Percentiles rank a stretch among this genome's conserved stretches.
phyloP scores from a whole-genome alignment of 345 rosid species.

The Linum lewisii region DNA sequence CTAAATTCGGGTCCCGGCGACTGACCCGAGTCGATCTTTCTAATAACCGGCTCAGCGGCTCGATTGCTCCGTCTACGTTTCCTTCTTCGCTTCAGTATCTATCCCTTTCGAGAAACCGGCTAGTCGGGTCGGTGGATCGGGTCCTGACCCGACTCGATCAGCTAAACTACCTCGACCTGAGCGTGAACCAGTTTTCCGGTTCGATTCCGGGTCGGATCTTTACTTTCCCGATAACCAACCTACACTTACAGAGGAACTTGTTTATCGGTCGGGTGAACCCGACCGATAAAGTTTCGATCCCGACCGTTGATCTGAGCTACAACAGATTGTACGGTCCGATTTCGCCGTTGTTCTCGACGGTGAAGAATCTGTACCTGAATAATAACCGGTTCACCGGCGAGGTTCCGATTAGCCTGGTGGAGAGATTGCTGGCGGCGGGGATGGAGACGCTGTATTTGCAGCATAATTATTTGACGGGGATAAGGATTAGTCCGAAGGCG shows the following conservation, averaged over 20 bases:
- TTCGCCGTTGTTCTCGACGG: conserved; percentile 70
- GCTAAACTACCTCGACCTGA: conserved; percentile 68
- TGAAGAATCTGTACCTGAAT: conserved; percentile 69
- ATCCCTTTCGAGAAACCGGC: conserved; percentile 62
- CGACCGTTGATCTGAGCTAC: conserved; percentile 71
- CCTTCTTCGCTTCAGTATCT: conserved; percentile 73
- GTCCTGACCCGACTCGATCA: conserved; percentile 45
- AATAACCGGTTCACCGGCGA: conserved; percentile 80
- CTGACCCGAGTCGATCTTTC: conserved; percentile 71
- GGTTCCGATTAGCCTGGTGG: conserved; percentile 73
- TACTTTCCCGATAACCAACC: conserved; percentile 51
- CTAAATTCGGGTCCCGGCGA: conserved; percentile 46
- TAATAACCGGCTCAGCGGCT: conserved; percentile 67
- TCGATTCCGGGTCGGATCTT: conserved; percentile 49
- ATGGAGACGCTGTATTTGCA: conserved; percentile 76
- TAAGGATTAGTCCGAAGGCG: conserved; percentile 74
- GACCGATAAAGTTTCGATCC: conserved; percentile 39
- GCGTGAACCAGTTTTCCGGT: conserved; percentile 70
- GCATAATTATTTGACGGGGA: conserved; percentile 86
- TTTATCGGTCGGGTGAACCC: conserved; percentile 62
- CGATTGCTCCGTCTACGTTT: conserved; percentile 37
- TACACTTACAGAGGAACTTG: conserved; percentile 64
- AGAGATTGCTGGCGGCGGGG: conserved; percentile 48
- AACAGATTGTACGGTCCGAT: conserved; percentile 63
- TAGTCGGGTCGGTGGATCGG: conserved; percentile 56